phyloP scores from a whole-genome alignment of 2,329 filamentous ascomycete genomes.

The Cordyceps tenuipes region DNA sequence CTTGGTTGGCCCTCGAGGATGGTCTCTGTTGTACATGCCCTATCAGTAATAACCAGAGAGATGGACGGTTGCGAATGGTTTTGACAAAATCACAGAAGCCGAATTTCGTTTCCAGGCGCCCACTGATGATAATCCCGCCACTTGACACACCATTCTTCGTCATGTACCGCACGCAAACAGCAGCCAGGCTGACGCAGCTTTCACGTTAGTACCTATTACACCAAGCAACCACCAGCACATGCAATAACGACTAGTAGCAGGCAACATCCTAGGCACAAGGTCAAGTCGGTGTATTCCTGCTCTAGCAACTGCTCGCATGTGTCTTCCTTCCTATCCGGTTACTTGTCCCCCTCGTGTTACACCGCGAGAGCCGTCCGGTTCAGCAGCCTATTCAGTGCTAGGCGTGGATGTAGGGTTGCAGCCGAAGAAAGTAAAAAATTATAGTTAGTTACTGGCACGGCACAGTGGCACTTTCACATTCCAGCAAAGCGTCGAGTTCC shows the following conservation, averaged over 20 bases:
- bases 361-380: neutral
- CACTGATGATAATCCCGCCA: neutral
- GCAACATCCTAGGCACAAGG: neutral
- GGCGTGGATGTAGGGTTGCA: neutral
- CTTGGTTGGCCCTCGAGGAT: neutral
- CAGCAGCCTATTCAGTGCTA: neutral
- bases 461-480: neutral
- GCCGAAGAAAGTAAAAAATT: neutral
- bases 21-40: neutral
- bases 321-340: neutral
- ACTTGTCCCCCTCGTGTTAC: neutral
- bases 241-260: neutral
- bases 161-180: neutral
- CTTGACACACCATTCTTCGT: neutral
- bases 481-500: neutral
- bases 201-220: no score
- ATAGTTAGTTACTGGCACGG: no score
- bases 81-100: neutral
- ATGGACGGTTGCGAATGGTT: neutral
- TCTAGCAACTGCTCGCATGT: neutral
- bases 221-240: neutral
- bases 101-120: neutral
- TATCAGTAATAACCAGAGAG: neutral
- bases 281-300: neutral
- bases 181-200: neutral